Percentiles rank a stretch among this genome's conserved stretches.
These are phyloP conservation scores for Paracamarosporium sp. DNA, from an alignment of 2,329 filamentous ascomycete genomes.

Conservation along the genomic window DNA sequence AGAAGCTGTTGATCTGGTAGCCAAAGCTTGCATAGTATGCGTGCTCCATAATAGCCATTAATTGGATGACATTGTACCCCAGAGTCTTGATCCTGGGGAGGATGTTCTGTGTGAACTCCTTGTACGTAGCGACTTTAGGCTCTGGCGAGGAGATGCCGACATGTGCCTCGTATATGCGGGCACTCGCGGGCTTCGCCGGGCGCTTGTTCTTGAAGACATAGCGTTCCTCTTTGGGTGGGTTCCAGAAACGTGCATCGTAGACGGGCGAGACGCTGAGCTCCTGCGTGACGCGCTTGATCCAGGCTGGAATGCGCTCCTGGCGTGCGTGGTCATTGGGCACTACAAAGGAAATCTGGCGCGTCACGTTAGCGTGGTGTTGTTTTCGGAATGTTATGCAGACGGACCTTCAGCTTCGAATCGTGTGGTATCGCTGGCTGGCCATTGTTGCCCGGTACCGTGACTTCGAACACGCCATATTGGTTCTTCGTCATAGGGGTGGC, in stretches of 20 bases:
- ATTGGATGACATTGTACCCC: slow-evolving; percentile 96
- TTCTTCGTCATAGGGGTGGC: slow-evolving; percentile 89
- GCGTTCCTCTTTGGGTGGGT: slow-evolving; percentile 76
- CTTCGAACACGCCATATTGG: slow-evolving; percentile 84
- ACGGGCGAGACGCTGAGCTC: slow-evolving; percentile 87
- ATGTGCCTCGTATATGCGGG: slow-evolving; percentile 98
- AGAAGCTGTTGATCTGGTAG: slow-evolving; percentile 99
- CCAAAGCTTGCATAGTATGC: slow-evolving; percentile 99
- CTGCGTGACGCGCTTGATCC: slow-evolving; percentile 98
- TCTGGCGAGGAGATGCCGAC: slow-evolving; percentile 96
- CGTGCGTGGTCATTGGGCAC: slow-evolving; percentile 76
- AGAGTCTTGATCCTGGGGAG: slow-evolving; percentile 87
- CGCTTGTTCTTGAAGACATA: slow-evolving; percentile 86
- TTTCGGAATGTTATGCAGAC: slow-evolving; percentile 14
- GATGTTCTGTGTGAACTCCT: slow-evolving; percentile 94
- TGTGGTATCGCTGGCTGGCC: slow-evolving; percentile 84
- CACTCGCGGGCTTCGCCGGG: slow-evolving; percentile 82
- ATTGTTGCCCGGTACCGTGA: slow-evolving; percentile 74
- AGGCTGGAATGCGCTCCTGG: slow-evolving; percentile 88
- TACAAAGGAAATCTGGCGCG: slow-evolving; percentile 76
- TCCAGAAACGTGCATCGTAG: slow-evolving; percentile 98
- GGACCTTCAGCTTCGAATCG: slow-evolving; percentile 94
- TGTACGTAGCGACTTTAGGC: slow-evolving; percentile 87
- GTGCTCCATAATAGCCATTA: slow-evolving; percentile 99
- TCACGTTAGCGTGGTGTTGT: slow-evolving; percentile 11